These are phyloP conservation scores for Chondrostereum purpureum DNA, from an alignment of 1,284 basidiomycete genomes.

Conservation along the genomic window DNA sequence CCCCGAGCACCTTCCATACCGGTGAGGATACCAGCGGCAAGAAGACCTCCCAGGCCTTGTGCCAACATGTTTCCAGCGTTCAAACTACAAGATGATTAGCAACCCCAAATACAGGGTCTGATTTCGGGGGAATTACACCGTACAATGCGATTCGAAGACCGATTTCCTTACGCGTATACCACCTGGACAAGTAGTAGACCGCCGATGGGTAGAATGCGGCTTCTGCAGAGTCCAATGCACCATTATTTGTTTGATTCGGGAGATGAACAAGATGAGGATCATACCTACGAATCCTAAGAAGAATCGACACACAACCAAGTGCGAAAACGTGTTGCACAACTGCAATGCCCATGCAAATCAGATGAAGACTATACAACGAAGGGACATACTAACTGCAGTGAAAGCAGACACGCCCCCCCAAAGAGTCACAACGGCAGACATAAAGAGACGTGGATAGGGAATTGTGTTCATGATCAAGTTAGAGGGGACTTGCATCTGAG, in stretches of 20 bases:
- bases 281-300: conserved; percentile 16
- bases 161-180: conserved; percentile 18
- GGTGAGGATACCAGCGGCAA: conserved; percentile 32
- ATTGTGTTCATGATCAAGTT: conserved; percentile 17
- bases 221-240: conserved; percentile 10
- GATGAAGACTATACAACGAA: background rate
- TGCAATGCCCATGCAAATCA: background rate
- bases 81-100: conserved; percentile 7
- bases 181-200: conserved; percentile 18
- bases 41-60: conserved; percentile 30
- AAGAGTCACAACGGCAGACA: conserved; percentile 10
- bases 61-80: conserved; percentile 17
- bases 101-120: no score
- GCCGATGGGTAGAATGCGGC: conserved; percentile 20
- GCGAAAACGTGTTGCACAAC: conserved; percentile 13
- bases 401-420: conserved; percentile 15
- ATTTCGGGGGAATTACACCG: conserved; percentile 14
- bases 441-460: conserved; percentile 14
- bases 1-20: conserved; percentile 39
- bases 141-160: conserved; percentile 22
- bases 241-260: background rate
- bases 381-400: conserved; percentile 10
- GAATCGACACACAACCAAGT: conserved; percentile 15
- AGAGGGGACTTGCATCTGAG: conserved; percentile 17
- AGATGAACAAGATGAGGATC: background rate